Evolutionary conservation across 768 basidiomycete species (phyloP), one percentile per base, ranked within the genome.

Genomic region (Boletus patriciae): DNA sequence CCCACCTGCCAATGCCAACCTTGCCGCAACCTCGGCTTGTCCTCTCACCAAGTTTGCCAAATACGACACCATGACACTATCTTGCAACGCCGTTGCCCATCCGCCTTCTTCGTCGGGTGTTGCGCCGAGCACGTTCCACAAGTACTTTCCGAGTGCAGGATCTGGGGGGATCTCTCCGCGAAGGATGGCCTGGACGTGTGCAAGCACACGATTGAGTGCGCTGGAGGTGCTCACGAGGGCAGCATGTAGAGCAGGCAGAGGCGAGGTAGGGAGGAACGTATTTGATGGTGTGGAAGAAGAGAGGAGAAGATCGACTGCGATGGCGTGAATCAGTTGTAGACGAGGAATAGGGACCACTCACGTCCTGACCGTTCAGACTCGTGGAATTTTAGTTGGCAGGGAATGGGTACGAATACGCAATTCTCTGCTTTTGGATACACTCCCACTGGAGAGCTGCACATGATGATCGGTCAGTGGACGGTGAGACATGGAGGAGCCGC

Each of bases 11-110:
- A 98, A 80, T 48, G 90, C 89, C 71, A 98, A 76, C 65, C 95
- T 83, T 33, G 91, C 83, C 3, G 93, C 92, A 36, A 97, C 85
- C 73, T 98, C 95, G 47, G 92, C 90, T 76, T 98, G 95, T 54
- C 92, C 86, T 64, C 94, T 85, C 57, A 97, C 88, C 64, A 98
- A 82, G 71, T 93, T 96, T 25, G 92, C 90, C 64, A 98, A 80
- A 75, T 98, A 98, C 52, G 92, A 90, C 55, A 98, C 84, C 89
- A 96, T 96, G 61, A 98, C 78, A 25, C 88, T 92, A 68, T 98
- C 95, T 85, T 92, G 90, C 62, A 92, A 74, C 61, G 86, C 85
- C 11, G 84, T 76, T 65, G 89, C 87, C 78, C 93, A 94, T 6
- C 82, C 83, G 56, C 78, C 82, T 66, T 85, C 86, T 73, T 88